Percentiles rank a stretch among this genome's conserved stretches.
These are phyloP conservation scores for Pichia cactophila DNA, from an alignment of 1,139 yeast genomes.

Conservation along the genomic window DNA sequence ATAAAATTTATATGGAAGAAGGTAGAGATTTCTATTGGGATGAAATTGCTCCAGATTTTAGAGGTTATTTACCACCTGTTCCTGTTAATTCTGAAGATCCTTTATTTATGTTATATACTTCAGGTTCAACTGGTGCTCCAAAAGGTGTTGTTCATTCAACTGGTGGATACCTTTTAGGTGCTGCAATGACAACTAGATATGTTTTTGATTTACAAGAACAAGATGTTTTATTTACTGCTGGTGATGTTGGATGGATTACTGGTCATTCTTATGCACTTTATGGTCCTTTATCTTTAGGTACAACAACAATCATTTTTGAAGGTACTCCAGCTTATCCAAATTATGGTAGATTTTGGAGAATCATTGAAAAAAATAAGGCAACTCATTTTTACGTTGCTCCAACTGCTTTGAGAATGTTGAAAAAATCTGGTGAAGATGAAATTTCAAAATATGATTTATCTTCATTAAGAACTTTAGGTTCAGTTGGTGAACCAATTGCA, in stretches of 20 bases:
- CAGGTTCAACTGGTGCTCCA: slow-evolving; percentile 97
- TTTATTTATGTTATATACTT: slow-evolving; percentile 83
- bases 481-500: slow-evolving; percentile 98
- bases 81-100: slow-evolving; percentile 92
- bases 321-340: slow-evolving; percentile 98
- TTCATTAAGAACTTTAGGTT: slow-evolving; percentile 90
- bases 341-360: slow-evolving; percentile 95
- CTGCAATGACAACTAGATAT: slow-evolving; percentile 88
- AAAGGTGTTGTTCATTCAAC: slow-evolving; percentile 96
- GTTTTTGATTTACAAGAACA: slow-evolving; percentile 86
- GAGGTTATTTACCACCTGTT: slow-evolving; percentile 81
- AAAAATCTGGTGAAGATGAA: slow-evolving; percentile 86
- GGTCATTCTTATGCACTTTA: slow-evolving; percentile 96
- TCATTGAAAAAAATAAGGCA: slow-evolving; percentile 85
- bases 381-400: slow-evolving; percentile 98
- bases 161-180: slow-evolving; percentile 90
- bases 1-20: slow-evolving; percentile 54
- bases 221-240: slow-evolving; percentile 91
- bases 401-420: slow-evolving; percentile 89
- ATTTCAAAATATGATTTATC: slow-evolving; percentile 80
- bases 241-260: slow-evolving; percentile 99
- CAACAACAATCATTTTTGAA: slow-evolving; percentile 88
- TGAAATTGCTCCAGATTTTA: slow-evolving; percentile 71
- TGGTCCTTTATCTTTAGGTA: slow-evolving; percentile 87
- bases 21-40: slow-evolving; percentile 96